Evolutionary conservation across 106 monocot genomes (phyloP), one percentile per base, ranked within the genome.

Genomic region (Hemerocallis citrina): DNA sequence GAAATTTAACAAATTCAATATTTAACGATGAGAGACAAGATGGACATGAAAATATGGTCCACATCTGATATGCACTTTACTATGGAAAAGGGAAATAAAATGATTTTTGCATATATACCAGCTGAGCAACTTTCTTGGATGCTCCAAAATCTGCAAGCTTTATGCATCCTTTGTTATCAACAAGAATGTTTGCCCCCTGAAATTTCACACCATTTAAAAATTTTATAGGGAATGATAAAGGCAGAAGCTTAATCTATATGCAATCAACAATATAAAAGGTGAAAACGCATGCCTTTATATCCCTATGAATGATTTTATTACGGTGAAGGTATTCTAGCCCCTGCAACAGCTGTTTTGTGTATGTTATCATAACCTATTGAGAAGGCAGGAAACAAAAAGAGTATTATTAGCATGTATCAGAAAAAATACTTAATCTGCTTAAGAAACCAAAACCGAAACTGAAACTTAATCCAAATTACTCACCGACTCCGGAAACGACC

Each of bases 71-170:
- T 38, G 37, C 37, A 38, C 11, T 5, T 38, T 38, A 38, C 7
- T 38, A 6, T 5, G 37, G 7, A 38, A 38, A 38, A 38, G 37
- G 37, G 37, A 38, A 11, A 38, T 6, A 38, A 11, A 38, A 38
- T 6, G 4, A 38, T 6, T 38, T 38, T 11, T 38, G 37, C 5
- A 5, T 38, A 5, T 38, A 7, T 79, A 93, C 93, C 88, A 93
- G 79, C 63, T 80, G 74, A 52, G 68, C 88, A 30, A 93, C 93
- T 89, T 89, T 78, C 68, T 93, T 93, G 32, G 93, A 93, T 67
- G 93, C 93, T 15, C 93, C 93, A 80, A 93, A 93, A 50, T 93
- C 93, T 25, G 89, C 89, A 59, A 93, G 89, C 50, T 89, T 93
- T 54, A 93, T 93, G 68, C 85, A 85, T 0, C 93, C 93, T 77